Conservation (phyloP, 2,329 filamentous ascomycete species). For the Arthroderma uncinatum region DNA sequence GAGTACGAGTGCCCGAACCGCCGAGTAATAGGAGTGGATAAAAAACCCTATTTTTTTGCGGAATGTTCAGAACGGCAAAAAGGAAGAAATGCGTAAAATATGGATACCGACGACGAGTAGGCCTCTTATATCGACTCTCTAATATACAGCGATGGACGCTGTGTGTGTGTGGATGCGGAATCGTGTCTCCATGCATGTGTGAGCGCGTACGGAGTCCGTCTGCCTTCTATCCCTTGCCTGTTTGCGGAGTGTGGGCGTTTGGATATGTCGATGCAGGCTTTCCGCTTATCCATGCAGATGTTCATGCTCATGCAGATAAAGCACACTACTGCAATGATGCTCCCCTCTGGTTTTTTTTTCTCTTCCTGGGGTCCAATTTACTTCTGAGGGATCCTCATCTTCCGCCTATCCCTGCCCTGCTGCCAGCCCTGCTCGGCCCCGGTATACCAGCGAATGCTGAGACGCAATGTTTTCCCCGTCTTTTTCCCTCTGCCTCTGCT, state of each 20-base stretch:
- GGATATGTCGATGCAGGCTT: not conserved
- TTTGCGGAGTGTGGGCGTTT: not conserved
- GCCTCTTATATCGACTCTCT: not conserved
- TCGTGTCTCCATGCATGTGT: too few relatives aligned
- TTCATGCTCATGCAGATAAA: not conserved
- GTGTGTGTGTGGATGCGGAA: too few relatives aligned
- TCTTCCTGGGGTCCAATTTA: not conserved
- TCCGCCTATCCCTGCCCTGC: not conserved
- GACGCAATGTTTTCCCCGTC: not conserved
- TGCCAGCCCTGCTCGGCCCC: not conserved
- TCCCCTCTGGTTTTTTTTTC: constrained; percentile 1
- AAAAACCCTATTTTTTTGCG: not conserved
- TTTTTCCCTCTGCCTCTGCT: not conserved
- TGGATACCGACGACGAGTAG: not conserved
- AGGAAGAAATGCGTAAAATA: not conserved
- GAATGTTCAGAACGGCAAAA: not conserved
- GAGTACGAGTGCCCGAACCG: not conserved
- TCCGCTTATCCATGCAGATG: not conserved
- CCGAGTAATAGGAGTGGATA: constrained; percentile 3
- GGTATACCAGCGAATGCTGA: not conserved
- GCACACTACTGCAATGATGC: not conserved
- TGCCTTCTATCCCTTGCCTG: not conserved
- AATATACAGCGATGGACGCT: not conserved
- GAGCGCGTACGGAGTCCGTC: not conserved
- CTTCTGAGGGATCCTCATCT: not conserved